phyloP scores from a whole-genome alignment of 1,284 basidiomycete genomes.

The Xerocomus minutiporus region DNA sequence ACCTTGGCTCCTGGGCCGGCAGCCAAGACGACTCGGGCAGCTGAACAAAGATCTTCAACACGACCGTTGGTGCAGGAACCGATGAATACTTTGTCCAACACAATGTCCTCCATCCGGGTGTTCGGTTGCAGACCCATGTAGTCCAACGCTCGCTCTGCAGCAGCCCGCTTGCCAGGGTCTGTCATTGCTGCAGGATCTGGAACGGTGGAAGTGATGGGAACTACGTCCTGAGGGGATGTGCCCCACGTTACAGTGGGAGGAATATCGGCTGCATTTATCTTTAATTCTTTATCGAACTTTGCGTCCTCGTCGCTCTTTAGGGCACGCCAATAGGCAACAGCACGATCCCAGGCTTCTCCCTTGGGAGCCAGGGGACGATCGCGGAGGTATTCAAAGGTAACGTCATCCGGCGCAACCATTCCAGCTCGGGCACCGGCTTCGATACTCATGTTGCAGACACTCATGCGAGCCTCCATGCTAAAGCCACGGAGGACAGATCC shows the following conservation, averaged over 20 bases:
- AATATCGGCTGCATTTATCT: slow-evolving; percentile 85
- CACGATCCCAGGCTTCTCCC: slow-evolving; percentile 87
- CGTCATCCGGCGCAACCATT: slow-evolving; percentile 92
- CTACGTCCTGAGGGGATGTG: slow-evolving; percentile 91
- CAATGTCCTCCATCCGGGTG: slow-evolving; percentile 80
- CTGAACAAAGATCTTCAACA: slow-evolving; percentile 83
- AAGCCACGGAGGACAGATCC: slow-evolving; percentile 88
- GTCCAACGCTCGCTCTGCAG: slow-evolving; percentile 76
- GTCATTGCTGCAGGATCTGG: slow-evolving; percentile 75
- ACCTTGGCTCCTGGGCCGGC: slow-evolving; percentile 78
- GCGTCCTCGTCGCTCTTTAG: slow-evolving; percentile 85
- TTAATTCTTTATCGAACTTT: slow-evolving; percentile 85
- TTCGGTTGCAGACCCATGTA: slow-evolving; percentile 91
- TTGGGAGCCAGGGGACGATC: slow-evolving; percentile 83
- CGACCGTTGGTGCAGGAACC: slow-evolving; percentile 97
- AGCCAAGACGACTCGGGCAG: slow-evolving; percentile 77
- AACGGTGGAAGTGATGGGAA: slow-evolving; percentile 81
- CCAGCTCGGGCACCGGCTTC: slow-evolving; percentile 94
- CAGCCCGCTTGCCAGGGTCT: slow-evolving; percentile 64
- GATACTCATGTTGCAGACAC: slow-evolving; percentile 98
- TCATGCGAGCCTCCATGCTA: slow-evolving; percentile 96
- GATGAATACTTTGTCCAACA: slow-evolving; percentile 92
- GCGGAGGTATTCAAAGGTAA: slow-evolving; percentile 86
- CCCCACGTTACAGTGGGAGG: slow-evolving; percentile 96
- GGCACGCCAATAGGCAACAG: slow-evolving; percentile 85